These are phyloP conservation scores for Funneliformis geosporum DNA, from an alignment of 192 early-diverging fungal species.

Conservation along the genomic window DNA sequence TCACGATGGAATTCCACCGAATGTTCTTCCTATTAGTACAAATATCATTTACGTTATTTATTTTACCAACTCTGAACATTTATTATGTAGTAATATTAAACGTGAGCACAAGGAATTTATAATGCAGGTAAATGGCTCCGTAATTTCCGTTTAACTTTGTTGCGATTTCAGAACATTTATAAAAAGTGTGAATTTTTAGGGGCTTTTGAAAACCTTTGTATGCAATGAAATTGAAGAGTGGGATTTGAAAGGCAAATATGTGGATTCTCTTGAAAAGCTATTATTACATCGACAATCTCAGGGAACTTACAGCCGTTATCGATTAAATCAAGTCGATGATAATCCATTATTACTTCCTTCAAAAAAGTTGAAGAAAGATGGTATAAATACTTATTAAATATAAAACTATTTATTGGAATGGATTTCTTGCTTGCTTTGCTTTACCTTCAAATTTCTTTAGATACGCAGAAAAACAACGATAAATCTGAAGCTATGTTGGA, in stretches of 20 bases:
- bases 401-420: neutral
- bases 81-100: conserved; percentile 41
- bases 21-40: conserved; percentile 36
- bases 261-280: conserved; percentile 41
- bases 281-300: conserved; percentile 46
- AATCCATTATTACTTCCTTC: conserved; percentile 37
- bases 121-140: conserved; percentile 36
- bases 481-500: neutral
- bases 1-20: conserved; percentile 44
- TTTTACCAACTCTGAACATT: conserved; percentile 46
- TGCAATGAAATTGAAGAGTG: conserved; percentile 42
- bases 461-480: neutral
- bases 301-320: conserved; percentile 44
- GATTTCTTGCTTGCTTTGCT: neutral
- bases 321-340: conserved; percentile 47
- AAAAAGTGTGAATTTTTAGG: conserved; percentile 22
- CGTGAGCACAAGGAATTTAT: conserved; percentile 44
- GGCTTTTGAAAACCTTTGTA: conserved; percentile 39
- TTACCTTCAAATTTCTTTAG: neutral
- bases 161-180: neutral
- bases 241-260: conserved; percentile 44
- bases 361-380: conserved; percentile 37
- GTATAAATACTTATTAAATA: conserved; percentile 26
- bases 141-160: neutral
- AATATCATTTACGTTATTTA: conserved; percentile 46